A percentile compares a stretch with the other conserved stretches of the same genome.
phyloP scores from a whole-genome alignment of 2,329 filamentous ascomycete species.

The Arachnopeziza araneosa region DNA sequence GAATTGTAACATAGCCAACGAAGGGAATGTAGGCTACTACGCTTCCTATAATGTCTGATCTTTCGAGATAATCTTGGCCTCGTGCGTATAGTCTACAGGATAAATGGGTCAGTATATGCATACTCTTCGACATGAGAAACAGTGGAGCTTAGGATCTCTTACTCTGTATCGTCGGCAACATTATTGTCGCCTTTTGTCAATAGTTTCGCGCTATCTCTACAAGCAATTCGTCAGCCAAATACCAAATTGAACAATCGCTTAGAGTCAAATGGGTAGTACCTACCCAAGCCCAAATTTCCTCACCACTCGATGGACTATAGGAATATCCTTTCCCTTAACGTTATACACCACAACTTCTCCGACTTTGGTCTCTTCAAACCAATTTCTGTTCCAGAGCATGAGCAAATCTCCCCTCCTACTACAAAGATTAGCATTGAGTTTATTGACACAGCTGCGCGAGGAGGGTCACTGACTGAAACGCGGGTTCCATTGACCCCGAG shows the following conservation, averaged over 20 bases:
- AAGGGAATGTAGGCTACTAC: slow-evolving; percentile 90
- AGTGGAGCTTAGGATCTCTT: slow-evolving; percentile 31
- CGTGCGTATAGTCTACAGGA: slow-evolving; percentile 53
- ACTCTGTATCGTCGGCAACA: slow-evolving; percentile 81
- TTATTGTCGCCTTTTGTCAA: slow-evolving; percentile 99
- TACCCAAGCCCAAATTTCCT: slow-evolving; percentile 61
- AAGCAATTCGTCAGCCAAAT: neutral
- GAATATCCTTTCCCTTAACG: slow-evolving; percentile 82
- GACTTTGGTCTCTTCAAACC: slow-evolving; percentile 53
- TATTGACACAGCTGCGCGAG: no score
- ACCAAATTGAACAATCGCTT: neutral
- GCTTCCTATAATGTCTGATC: slow-evolving; percentile 87
- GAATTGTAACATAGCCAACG: slow-evolving; percentile 94
- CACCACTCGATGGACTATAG: slow-evolving; percentile 91
- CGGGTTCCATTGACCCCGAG: slow-evolving; percentile 56
- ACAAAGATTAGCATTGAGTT: no score
- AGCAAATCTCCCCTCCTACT: slow-evolving; percentile 45
- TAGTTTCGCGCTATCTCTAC: slow-evolving; percentile 57
- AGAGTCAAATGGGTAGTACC: slow-evolving; percentile 26
- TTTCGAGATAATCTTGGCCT: slow-evolving; percentile 80
- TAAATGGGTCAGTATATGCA: neutral
- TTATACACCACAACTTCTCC: slow-evolving; percentile 74
- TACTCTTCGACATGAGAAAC: neutral
- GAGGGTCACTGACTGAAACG: slow-evolving; percentile 40
- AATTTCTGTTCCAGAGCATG: slow-evolving; percentile 53